These are phyloP conservation scores for Lagerstroemia speciosa DNA, from an alignment of 345 rosid genomes.

Conservation along the genomic window DNA sequence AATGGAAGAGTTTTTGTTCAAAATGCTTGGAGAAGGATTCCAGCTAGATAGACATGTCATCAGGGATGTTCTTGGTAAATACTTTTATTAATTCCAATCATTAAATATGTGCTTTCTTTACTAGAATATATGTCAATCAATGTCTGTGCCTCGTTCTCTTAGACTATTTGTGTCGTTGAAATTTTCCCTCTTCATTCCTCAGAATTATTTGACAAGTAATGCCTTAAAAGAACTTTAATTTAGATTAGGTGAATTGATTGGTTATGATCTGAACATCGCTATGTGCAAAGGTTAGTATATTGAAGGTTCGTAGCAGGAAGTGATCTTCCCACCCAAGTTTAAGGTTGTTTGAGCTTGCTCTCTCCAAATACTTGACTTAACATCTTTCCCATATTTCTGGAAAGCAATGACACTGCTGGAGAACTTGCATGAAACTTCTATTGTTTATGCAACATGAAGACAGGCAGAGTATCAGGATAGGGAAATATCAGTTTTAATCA, in stretches of 20 bases:
- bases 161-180: not conserved
- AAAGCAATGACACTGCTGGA: not conserved
- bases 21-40: constrained; percentile 45
- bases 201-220: not conserved
- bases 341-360: not conserved
- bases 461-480: not conserved
- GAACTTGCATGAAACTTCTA: not conserved
- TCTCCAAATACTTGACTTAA: not conserved
- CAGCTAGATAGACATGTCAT: constrained; percentile 29
- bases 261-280: not conserved
- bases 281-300: not conserved
- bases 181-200: not conserved
- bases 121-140: not conserved
- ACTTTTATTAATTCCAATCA: not conserved
- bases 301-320: not conserved
- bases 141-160: not conserved
- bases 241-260: not conserved
- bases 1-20: constrained; percentile 39
- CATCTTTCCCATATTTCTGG: not conserved
- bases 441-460: not conserved
- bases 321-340: not conserved
- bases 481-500: not conserved
- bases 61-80: constrained; percentile 15
- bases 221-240: not conserved
- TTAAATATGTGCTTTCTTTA: not conserved